Evolutionary conservation across 495 filamentous ascomycete species (phyloP), one percentile per base, ranked within the genome.

Genomic region (Rhypophila decipiens): DNA sequence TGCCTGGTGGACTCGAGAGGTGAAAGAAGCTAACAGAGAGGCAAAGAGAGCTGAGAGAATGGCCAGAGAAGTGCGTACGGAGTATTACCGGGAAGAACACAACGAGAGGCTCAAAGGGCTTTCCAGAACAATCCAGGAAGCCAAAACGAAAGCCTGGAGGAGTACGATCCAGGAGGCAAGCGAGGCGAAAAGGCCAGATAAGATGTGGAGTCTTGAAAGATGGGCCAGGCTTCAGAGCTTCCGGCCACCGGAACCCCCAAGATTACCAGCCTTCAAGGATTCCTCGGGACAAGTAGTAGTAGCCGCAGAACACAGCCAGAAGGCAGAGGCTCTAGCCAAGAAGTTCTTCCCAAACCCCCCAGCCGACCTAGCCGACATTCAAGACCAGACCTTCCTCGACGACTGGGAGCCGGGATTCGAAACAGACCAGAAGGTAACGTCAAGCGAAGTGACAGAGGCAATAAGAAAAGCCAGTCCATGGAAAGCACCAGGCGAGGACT

Each of bases 181-280:
- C 24, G 41, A 31, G 8, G 24, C 24, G 8, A 24, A 31, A 13
- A 1, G 19, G 3, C 41, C 11, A 2, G 41, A 44, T 27, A 24
- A 33, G 24, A 31, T 44, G 23, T 31, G 41, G 41, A 13, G 12
- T 10, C 24, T 44, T 2, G 42, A 44, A 35, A 35, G 29, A 20
- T 44, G 42, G 42, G 42, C 42, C 23, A 35, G 42, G 9, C 29
- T 35, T 4, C n/a, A 31, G 27, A 44, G 42, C 42, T 44, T 44
- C 42, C 10, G 5, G 10, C 29, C 42, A 22, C 27, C 42, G 11
- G 42, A 44, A 4, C 42, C 29, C 27, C 42, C n/a, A 44, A n/a
- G n/a, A 31, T 31, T 44, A 12, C 42, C 42, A 3, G 29, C 42
- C 4, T 35, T 44, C 17, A 44, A 5, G 12, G 23, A 44, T 23